These are phyloP conservation scores for Pterothamnion heteromorphum DNA, from an alignment of 31 red algal genomes.

Conservation along the genomic window DNA sequence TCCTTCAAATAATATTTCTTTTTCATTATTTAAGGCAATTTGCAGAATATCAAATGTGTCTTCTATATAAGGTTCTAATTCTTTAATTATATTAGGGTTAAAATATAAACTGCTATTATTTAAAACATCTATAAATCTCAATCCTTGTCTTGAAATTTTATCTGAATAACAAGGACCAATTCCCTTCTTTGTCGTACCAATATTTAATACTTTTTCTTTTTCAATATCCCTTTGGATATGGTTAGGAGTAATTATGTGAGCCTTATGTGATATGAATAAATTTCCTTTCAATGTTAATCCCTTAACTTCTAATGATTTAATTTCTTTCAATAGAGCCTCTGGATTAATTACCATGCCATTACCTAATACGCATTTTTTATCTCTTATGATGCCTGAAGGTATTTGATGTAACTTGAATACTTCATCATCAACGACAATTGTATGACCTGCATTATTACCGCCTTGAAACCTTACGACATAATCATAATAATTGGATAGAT, in stretches of 20 bases:
- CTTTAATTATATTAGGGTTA: slow-evolving; percentile 49
- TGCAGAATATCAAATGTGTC: slow-evolving; percentile 54
- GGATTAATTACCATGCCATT: slow-evolving; percentile 95
- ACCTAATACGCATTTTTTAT: slow-evolving; percentile 60
- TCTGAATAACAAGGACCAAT: slow-evolving; percentile 89
- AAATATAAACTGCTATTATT: slow-evolving; percentile 77
- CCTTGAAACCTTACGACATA: slow-evolving; percentile 78
- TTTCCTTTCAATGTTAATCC: slow-evolving; percentile 54
- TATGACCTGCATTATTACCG: slow-evolving; percentile 96
- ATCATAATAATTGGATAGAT: slow-evolving; percentile 67
- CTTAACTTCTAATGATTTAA: slow-evolving; percentile 53
- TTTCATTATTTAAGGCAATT: background rate
- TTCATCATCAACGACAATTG: slow-evolving; percentile 79
- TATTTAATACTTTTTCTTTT: slow-evolving; percentile 82
- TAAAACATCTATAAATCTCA: slow-evolving; percentile 73
- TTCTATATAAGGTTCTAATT: slow-evolving; percentile 71
- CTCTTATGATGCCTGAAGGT: slow-evolving; percentile 75
- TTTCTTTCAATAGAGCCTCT: slow-evolving; percentile 67
- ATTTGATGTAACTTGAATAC: slow-evolving; percentile 92
- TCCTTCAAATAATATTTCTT: slow-evolving; percentile 82
- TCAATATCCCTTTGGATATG: slow-evolving; percentile 88
- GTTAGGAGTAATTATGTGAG: slow-evolving; percentile 84
- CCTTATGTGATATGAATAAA: slow-evolving; percentile 71
- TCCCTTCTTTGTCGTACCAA: slow-evolving; percentile 79
- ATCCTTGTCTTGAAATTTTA: slow-evolving; percentile 71